Percentiles rank a stretch among this genome's conserved stretches.
Evolutionary conservation across 2,329 filamentous ascomycete genomes (phyloP).

Genomic region (Colletotrichum tamarilloi): DNA sequence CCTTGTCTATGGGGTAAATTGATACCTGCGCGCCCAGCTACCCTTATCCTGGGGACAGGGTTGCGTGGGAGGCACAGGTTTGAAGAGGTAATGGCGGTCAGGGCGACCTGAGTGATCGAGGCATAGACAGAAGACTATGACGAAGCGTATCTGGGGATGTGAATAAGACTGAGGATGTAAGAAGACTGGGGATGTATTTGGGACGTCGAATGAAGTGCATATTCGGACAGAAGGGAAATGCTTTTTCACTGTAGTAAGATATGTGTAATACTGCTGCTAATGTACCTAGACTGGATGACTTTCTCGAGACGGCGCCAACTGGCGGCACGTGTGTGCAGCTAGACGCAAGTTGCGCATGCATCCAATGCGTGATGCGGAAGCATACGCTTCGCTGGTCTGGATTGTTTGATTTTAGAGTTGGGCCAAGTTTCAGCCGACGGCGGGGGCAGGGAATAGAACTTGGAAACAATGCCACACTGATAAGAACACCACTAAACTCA

Average conservation of each 20-base stretch:
- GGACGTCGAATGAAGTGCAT: background rate
- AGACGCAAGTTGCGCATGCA: background rate
- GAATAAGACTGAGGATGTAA: no score
- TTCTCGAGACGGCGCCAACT: no score
- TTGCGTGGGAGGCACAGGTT: no score
- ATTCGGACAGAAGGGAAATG: background rate
- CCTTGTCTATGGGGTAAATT: background rate
- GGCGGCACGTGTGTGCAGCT: background rate
- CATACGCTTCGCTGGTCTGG: background rate
- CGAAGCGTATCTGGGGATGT: background rate
- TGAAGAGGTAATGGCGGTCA: background rate
- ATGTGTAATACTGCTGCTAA: background rate
- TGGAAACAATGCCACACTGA: background rate
- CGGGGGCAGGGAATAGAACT: no score
- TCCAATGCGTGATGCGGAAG: background rate
- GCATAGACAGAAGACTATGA: background rate
- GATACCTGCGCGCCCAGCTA: no score
- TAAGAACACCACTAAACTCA: background rate
- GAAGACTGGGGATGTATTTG: background rate
- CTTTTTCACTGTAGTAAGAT: background rate
- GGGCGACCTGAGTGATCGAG: no score
- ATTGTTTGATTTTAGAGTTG: conserved; percentile 12
- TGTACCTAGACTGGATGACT: background rate
- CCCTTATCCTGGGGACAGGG: no score
- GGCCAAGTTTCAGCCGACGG: conserved; percentile 6